These are phyloP conservation scores for Rhizophagus clarus DNA, from an alignment of 192 early-diverging fungal genomes.

Conservation along the genomic window DNA sequence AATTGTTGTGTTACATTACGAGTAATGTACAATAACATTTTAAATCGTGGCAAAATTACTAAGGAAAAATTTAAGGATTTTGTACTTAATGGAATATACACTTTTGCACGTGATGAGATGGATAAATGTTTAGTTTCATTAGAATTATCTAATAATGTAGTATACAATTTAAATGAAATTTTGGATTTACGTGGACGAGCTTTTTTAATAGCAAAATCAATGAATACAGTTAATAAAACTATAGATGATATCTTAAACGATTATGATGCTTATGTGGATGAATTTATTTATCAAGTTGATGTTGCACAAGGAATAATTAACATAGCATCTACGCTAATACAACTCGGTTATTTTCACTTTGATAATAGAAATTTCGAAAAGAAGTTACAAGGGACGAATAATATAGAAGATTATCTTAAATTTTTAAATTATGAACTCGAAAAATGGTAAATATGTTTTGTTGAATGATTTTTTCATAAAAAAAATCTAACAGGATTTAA, in stretches of 20 bases:
- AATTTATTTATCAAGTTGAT: slow-evolving; percentile 34
- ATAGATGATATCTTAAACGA: not conserved
- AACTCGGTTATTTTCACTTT: slow-evolving; percentile 30
- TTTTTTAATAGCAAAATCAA: slow-evolving; percentile 18
- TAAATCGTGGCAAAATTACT: slow-evolving; percentile 21
- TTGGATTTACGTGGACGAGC: slow-evolving; percentile 22
- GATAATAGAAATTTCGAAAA: slow-evolving; percentile 13
- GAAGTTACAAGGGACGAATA: not conserved
- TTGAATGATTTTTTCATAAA: not conserved
- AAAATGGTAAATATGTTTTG: not conserved
- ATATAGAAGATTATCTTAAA: slow-evolving; percentile 16
- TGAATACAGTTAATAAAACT: not conserved
- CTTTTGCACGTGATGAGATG: slow-evolving; percentile 14
- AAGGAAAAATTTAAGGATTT: slow-evolving; percentile 30
- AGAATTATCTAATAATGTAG: not conserved
- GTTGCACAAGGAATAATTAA: slow-evolving; percentile 11
- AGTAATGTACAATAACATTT: slow-evolving; percentile 24
- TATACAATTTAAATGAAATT: slow-evolving; percentile 13
- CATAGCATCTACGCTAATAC: slow-evolving; percentile 20
- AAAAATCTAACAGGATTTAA: not conserved
- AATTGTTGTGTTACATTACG: not conserved
- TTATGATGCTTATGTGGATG: not conserved
- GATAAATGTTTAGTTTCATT: not conserved
- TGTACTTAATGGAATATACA: slow-evolving; percentile 6
- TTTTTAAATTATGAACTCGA: slow-evolving; percentile 17